Percentiles rank a stretch among this genome's conserved stretches.
These are phyloP conservation scores for Cytospora leucostoma DNA, from an alignment of 2,329 filamentous ascomycete species.

Conservation along the genomic window DNA sequence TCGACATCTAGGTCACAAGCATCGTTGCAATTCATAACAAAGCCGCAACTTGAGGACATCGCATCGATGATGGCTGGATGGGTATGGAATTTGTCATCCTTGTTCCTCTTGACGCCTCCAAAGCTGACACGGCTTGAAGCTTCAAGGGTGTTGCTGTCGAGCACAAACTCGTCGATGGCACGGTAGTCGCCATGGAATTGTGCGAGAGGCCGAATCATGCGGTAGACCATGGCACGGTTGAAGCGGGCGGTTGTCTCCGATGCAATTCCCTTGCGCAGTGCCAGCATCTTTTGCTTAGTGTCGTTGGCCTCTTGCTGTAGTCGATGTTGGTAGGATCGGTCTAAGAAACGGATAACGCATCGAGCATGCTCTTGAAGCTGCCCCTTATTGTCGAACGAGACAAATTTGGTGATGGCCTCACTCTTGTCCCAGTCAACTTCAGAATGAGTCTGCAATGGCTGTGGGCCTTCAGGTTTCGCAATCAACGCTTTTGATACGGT, in stretches of 20 bases:
- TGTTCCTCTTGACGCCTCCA: constrained; percentile 43
- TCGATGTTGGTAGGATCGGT: not conserved
- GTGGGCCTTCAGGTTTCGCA: constrained; percentile 57
- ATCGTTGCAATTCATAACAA: constrained; percentile 61
- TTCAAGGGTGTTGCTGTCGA: constrained; percentile 48
- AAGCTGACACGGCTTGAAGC: constrained; percentile 46
- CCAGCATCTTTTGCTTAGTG: constrained; percentile 62
- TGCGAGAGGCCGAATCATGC: constrained; percentile 60
- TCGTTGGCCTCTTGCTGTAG: constrained; percentile 37
- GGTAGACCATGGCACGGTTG: constrained; percentile 75
- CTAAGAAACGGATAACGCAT: constrained; percentile 53
- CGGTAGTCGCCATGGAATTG: constrained; percentile 57
- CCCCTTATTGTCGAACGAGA: constrained; percentile 58
- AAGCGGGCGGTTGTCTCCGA: constrained; percentile 70
- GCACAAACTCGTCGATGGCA: constrained; percentile 60
- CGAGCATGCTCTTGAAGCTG: constrained; percentile 69
- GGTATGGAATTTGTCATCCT: constrained; percentile 55
- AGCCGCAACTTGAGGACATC: constrained; percentile 59
- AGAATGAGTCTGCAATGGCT: constrained; percentile 60
- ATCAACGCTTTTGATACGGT: constrained; percentile 57
- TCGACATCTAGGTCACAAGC: constrained; percentile 54
- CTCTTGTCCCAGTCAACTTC: constrained; percentile 59
- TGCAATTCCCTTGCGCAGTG: constrained; percentile 60
- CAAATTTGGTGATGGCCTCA: constrained; percentile 63
- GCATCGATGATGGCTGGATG: constrained; percentile 62